A percentile compares a stretch with the other conserved stretches of the same genome.
Evolutionary conservation across 2,329 filamentous ascomycete genomes (phyloP).

Genomic region (Colletotrichum sp.): DNA sequence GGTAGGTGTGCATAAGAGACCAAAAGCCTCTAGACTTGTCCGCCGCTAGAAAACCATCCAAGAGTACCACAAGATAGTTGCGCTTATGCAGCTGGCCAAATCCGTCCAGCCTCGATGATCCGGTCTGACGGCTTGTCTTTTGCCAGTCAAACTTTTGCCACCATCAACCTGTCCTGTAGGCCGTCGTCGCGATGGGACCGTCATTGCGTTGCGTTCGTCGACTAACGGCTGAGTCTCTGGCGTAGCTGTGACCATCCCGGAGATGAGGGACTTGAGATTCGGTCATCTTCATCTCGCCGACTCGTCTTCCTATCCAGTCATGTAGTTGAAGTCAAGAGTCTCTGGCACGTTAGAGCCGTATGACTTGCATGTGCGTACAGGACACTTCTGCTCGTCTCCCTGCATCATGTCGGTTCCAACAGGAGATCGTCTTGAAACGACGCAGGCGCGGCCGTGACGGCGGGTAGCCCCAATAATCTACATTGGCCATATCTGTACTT

Average conservation of each 20-base stretch:
- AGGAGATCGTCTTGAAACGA: slow-evolving; percentile 21
- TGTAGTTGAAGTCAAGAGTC: not conserved
- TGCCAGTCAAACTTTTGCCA: not conserved
- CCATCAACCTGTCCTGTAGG: not conserved
- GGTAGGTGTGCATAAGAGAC: slow-evolving; percentile 5
- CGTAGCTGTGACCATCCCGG: slow-evolving; percentile 8
- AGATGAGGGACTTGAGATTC: not conserved
- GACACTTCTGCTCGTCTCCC: slow-evolving; percentile 8
- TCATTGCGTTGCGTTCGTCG: not conserved
- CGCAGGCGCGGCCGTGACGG: slow-evolving; percentile 12
- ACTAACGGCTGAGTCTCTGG: not conserved
- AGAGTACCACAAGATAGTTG: slow-evolving; percentile 18
- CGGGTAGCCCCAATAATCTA: not conserved
- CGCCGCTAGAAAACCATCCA: slow-evolving; percentile 13
- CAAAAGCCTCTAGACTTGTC: not conserved
- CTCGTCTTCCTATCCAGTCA: not conserved
- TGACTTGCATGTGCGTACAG: slow-evolving; percentile 21
- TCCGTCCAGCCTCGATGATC: not conserved
- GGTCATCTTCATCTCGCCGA: slow-evolving; percentile 2
- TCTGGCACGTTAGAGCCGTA: not conserved
- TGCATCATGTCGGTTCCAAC: slow-evolving; percentile 16
- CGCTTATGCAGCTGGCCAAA: slow-evolving; percentile 24
- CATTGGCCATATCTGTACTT: not conserved
- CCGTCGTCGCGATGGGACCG: not conserved
- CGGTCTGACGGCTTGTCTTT: not conserved